These are phyloP conservation scores for Paracamarosporium sp. DNA, from an alignment of 2,329 filamentous ascomycete genomes.

Conservation along the genomic window DNA sequence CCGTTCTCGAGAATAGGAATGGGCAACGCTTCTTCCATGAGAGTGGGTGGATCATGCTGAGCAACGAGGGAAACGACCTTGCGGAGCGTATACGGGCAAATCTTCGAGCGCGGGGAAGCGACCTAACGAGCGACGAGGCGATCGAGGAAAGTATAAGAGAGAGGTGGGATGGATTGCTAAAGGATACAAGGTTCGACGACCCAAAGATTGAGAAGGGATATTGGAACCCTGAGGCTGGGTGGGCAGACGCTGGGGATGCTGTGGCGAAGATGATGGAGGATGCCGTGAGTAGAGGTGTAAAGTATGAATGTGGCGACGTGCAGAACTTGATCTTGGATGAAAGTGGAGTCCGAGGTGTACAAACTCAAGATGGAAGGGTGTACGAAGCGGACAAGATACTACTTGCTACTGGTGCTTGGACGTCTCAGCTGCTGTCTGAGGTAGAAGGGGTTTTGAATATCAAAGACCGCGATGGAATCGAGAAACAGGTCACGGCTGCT, in stretches of 20 bases:
- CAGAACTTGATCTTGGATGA: slow-evolving; percentile 51
- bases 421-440: slow-evolving; percentile 60
- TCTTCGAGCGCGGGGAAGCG: slow-evolving; percentile 52
- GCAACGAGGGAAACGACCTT: slow-evolving; percentile 55
- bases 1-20: slow-evolving; percentile 22
- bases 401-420: slow-evolving; percentile 64
- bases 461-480: slow-evolving; percentile 54
- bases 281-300: slow-evolving; percentile 54
- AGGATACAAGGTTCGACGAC: slow-evolving; percentile 39
- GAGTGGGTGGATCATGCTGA: slow-evolving; percentile 66
- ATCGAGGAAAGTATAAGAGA: slow-evolving; percentile 41
- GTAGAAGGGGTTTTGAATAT: slow-evolving; percentile 53
- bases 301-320: slow-evolving; percentile 53
- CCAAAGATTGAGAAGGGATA: slow-evolving; percentile 48
- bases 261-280: slow-evolving; percentile 53
- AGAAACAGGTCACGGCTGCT: slow-evolving; percentile 63
- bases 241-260: slow-evolving; percentile 59
- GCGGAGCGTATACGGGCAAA: slow-evolving; percentile 61
- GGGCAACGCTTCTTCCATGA: slow-evolving; percentile 59
- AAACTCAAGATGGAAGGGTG: slow-evolving; percentile 53
- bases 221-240: slow-evolving; percentile 60
- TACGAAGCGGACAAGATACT: slow-evolving; percentile 62
- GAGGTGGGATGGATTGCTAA: slow-evolving; percentile 52
- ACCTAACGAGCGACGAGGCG: slow-evolving; percentile 46
- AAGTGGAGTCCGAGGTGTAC: slow-evolving; percentile 54